Base-by-base conservation (phyloP, 164 flowering plant genomes). In the Protea cynaroides region DNA sequence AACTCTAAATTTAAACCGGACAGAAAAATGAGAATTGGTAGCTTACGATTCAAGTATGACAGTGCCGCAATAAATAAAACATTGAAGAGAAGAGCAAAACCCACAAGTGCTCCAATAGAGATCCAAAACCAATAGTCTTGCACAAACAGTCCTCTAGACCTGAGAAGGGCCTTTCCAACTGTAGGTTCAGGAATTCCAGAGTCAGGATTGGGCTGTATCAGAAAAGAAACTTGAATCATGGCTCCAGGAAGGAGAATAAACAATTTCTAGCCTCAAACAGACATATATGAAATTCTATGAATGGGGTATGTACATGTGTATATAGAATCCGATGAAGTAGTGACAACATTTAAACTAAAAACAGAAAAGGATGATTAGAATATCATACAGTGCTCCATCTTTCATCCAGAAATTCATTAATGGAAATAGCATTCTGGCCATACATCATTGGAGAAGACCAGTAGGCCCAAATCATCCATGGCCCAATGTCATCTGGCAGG, bases 381-480 rank as follows among this genome's bases (percentile, higher is more conserved):
- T 40, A 62, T 21, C 77, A 72, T 74, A 83, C 89, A 9, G 64
- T 61, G 64, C 63, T 77, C 89, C 89, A 83, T 76, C 87, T 80
- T 2, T 76, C 64, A 61, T 81, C 85, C 13, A 83, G 85, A 70
- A 83, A 85, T 63, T 84, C 89, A 47, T 74, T 76, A 23, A 84
- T 70, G 57, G 69, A 79, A 11, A 84, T 74, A 37, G 90, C 90
- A 69, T 82, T 83, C 63, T 81, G 88, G 43, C 86, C 90, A 70
- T 85, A 81, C 74, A 73, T 78, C 84, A 81, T 79, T 1, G 83
- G 85, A 64, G 83, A 79, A 56, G 65, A 23, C 65, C 75, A 80
- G 69, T 71, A 73, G 15, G 74, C 81, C 83, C 83, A 83, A 5
- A 62, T 68, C 85, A 82, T 76, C 82, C 82, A 80, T 43, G 78